Conservation (phyloP, 129 eudicot species). For the Daucus carota region DH1_v3.0 NC_030383.2:3404001-3404500, state of each 20-base stretch:
- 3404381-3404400: constrained; percentile 88
- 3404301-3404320: constrained; percentile 36
- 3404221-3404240: constrained; percentile 19
- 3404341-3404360: constrained; percentile 63
- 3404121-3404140: constrained; percentile 24
- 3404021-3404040: constrained; percentile 12
- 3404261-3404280: constrained; percentile 25
- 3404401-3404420: constrained; percentile 78
- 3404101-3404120: constrained; percentile 13
- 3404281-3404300: constrained; percentile 26
- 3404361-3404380: constrained; percentile 89
- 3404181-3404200: constrained; percentile 20
- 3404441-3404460: constrained; percentile 39
- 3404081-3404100: constrained; percentile 9
- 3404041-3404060: constrained; percentile 14
- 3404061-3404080: constrained; percentile 6
- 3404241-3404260: constrained; percentile 18
- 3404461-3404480: constrained; percentile 34
- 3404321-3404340: constrained; percentile 61
- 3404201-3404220: constrained; percentile 23
- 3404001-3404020: constrained; percentile 31
- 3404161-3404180: constrained; percentile 25
- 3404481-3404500: constrained; percentile 8
- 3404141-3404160: constrained; percentile 15
- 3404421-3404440: constrained; percentile 55